Evolutionary conservation across 2,329 filamentous ascomycete genomes (phyloP).

Genomic region (Fusarium multiceps): DNA sequence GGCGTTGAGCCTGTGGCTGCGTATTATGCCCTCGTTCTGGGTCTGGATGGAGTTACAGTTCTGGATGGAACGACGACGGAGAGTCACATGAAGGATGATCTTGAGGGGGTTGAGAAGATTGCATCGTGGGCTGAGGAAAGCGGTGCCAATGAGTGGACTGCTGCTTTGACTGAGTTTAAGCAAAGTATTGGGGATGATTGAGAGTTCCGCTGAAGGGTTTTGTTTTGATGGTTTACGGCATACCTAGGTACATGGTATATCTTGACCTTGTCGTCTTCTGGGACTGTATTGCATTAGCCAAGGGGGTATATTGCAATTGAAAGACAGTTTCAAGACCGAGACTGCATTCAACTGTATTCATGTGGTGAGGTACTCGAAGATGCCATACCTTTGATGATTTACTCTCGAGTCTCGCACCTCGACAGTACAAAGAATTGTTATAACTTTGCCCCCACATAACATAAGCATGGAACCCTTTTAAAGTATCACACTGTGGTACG

Average conservation of each 20-base stretch:
- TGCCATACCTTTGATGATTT: background rate
- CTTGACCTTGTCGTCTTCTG: background rate
- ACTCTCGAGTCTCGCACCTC: background rate
- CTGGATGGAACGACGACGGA: slow-evolving; percentile 60
- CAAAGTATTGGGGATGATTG: slow-evolving; percentile 44
- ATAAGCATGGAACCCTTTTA: background rate
- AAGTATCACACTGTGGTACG: background rate
- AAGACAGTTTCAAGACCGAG: background rate
- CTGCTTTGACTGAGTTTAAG: slow-evolving; percentile 62
- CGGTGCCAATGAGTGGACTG: slow-evolving; percentile 60
- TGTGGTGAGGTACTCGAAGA: background rate
- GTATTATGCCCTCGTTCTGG: slow-evolving; percentile 62
- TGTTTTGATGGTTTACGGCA: background rate
- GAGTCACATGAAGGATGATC: slow-evolving; percentile 62
- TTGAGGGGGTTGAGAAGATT: slow-evolving; percentile 57
- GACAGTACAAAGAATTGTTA: background rate
- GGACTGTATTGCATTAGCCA: background rate
- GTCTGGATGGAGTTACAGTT: slow-evolving; percentile 56
- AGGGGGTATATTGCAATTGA: background rate
- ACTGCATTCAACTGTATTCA: background rate
- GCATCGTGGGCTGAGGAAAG: slow-evolving; percentile 57
- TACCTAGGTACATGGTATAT: background rate
- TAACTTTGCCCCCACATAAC: background rate
- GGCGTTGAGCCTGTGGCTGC: slow-evolving; percentile 55
- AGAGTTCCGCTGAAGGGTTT: background rate